These are phyloP conservation scores for Filobasidium wieringae DNA, from an alignment of 768 basidiomycete species.

Conservation along the genomic window DNA sequence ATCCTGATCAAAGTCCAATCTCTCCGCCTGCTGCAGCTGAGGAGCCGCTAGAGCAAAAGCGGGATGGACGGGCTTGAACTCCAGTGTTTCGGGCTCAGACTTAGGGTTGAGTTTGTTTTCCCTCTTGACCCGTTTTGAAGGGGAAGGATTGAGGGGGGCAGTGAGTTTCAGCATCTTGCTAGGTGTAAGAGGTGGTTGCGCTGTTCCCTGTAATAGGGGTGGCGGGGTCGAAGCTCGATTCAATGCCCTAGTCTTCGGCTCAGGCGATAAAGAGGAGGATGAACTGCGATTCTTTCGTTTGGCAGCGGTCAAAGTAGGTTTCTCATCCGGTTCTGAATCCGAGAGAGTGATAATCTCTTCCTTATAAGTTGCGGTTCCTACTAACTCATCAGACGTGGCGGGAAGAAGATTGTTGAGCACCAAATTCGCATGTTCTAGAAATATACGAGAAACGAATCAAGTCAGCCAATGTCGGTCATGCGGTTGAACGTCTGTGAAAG, in stretches of 20 bases:
- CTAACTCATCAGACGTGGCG: neutral
- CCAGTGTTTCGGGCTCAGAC: too few relatives aligned
- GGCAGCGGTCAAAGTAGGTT: neutral
- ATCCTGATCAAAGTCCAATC: conserved; percentile 31
- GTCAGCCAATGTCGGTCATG: too few relatives aligned
- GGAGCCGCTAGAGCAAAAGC: too few relatives aligned
- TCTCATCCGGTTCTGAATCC: neutral
- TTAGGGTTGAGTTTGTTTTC: neutral
- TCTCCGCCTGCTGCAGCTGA: too few relatives aligned
- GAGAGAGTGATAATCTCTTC: neutral
- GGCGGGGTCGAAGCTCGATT: neutral
- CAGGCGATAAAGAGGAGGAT: neutral
- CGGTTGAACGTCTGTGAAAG: too few relatives aligned
- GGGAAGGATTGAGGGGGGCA: neutral
- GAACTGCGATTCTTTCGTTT: neutral
- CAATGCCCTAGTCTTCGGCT: neutral
- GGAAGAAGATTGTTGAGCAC: neutral
- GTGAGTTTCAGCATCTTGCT: neutral
- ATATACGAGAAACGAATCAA: too few relatives aligned
- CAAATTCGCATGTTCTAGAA: neutral
- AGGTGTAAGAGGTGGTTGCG: neutral
- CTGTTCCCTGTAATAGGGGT: neutral
- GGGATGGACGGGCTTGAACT: too few relatives aligned
- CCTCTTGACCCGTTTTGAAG: neutral
- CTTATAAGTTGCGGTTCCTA: neutral